A percentile compares a stretch with the other conserved stretches of the same genome.
Conservation (phyloP, 768 basidiomycete species). For the Leccinum incarnatum region DNA sequence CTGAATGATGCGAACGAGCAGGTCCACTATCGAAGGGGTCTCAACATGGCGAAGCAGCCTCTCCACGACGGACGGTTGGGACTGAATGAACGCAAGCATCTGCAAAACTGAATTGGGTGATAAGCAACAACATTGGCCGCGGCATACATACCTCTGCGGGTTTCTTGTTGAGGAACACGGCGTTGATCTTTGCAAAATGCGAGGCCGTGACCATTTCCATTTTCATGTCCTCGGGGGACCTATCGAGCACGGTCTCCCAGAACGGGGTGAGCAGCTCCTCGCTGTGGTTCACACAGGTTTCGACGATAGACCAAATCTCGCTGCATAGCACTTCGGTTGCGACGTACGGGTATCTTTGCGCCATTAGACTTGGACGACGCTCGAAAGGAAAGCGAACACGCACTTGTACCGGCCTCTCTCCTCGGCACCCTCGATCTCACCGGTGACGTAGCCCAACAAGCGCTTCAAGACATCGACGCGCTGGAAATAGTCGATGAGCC, state of each 20-base stretch:
- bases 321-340: constrained; percentile 94
- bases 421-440: constrained; percentile 80
- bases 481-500: constrained; percentile 85
- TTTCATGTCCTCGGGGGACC: constrained; percentile 82
- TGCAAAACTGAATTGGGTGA: constrained; percentile 34
- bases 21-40: constrained; percentile 87
- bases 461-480: constrained; percentile 77
- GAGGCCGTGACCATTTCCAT: constrained; percentile 84
- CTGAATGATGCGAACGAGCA: constrained; percentile 87
- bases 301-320: constrained; percentile 93
- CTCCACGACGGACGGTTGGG: constrained; percentile 77
- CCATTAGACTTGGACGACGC: constrained; percentile 3
- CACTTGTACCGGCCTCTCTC: constrained; percentile 81
- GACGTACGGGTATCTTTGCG: constrained; percentile 79
- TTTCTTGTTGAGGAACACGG: constrained; percentile 83
- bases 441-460: constrained; percentile 81
- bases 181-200: constrained; percentile 93
- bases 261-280: constrained; percentile 78
- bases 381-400: constrained; percentile 30
- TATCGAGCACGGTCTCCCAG: constrained; percentile 87
- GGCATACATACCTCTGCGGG: constrained; percentile 82
- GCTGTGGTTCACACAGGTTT: constrained; percentile 74
- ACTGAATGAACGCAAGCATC: constrained; percentile 92
- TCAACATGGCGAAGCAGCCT: constrained; percentile 83
- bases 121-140: constrained; percentile 16